phyloP scores from a whole-genome alignment of 139 green algal genomes.

The Ulvella scutata region DNA sequence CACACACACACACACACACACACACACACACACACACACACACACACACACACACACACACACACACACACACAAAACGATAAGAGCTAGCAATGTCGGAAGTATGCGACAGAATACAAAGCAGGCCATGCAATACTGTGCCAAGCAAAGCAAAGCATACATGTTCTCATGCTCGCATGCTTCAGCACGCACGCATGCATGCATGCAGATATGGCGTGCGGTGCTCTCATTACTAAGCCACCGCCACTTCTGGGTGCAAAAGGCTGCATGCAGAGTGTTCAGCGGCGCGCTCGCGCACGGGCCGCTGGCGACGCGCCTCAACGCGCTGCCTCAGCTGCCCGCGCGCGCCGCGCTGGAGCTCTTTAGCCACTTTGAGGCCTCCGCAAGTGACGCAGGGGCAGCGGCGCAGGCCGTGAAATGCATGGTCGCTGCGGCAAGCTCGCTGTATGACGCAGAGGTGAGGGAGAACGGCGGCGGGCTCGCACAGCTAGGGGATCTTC shows the following conservation, averaged over 20 bases:
- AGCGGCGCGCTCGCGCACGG: constrained; percentile 29
- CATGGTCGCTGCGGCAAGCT: constrained; percentile 42
- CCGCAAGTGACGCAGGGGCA: constrained; percentile 48
- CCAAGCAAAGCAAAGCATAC: too few relatives aligned
- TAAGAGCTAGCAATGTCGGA: too few relatives aligned
- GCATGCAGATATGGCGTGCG: neutral
- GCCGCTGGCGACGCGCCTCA: constrained; percentile 16
- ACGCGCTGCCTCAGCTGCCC: neutral
- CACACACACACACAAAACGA: too few relatives aligned
- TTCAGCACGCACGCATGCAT: too few relatives aligned
- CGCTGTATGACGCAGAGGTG: constrained; percentile 23
- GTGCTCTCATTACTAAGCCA: constrained; percentile 13
- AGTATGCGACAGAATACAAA: too few relatives aligned
- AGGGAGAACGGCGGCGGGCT: constrained; percentile 5
- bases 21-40: neutral
- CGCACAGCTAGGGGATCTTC: neutral
- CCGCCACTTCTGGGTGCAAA: constrained; percentile 73
- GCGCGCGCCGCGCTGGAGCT: constrained; percentile 22
- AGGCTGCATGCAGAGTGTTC: constrained; percentile 50
- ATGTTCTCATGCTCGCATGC: too few relatives aligned
- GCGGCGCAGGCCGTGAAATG: constrained; percentile 64
- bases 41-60: neutral
- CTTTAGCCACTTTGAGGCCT: constrained; percentile 46
- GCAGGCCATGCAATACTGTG: too few relatives aligned
- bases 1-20: too few relatives aligned